Evolutionary conservation across 371 early-diverging fungal genomes (phyloP), one percentile per base, ranked within the genome.

Genomic region (Catenaria anguillulae): DNA sequence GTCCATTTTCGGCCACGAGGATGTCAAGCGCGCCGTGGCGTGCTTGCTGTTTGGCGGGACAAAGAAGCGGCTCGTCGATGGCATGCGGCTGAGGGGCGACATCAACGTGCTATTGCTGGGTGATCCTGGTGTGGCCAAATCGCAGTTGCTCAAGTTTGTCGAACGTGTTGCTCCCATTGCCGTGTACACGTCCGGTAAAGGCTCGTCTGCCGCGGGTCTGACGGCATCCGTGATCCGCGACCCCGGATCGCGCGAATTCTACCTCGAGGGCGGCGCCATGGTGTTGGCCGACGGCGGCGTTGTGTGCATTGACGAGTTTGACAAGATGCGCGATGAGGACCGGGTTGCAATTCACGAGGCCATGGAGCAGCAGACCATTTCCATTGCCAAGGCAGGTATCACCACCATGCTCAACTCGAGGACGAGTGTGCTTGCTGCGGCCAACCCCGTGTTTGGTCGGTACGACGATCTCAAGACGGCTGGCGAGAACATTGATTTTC

Each of bases 311-410:
- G 99, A 99, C 72, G 99, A 98, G 80, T 98, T 98, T 78, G 99
- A 99, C 73, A 99, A 99, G 72, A 99, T 99, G 98, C 92, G 93
- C 66, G 99, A 99, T 64, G 75, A 81, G 50, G 97, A 97, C 67
- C 68, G 85, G 81, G 80, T 61, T n/a, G 65, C 60, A 21, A 65
- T 64, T 10, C 60, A 63, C 36, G 99, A 99, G 77, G 98, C 97
- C 24, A 99, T 99, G 99, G 99, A 99, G 75, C 99, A 99, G 72
- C 99, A 99, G 73, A 85, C 88, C 67, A 97, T 99, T 64, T 93
- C 94, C 50, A 89, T 99, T 43, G 90, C 94, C 56, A 99, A 99
- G 71, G 99, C 99, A 33, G 98, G 95, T 70, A 98, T 99, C 64
- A 90, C 96, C 55, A 90, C 98, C 4, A 86, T 92, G 1, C 77